A percentile compares a stretch with the other conserved stretches of the same genome.
Evolutionary conservation across 2,329 filamentous ascomycete species (phyloP).

Genomic region (Cercospora beticola): DNA sequence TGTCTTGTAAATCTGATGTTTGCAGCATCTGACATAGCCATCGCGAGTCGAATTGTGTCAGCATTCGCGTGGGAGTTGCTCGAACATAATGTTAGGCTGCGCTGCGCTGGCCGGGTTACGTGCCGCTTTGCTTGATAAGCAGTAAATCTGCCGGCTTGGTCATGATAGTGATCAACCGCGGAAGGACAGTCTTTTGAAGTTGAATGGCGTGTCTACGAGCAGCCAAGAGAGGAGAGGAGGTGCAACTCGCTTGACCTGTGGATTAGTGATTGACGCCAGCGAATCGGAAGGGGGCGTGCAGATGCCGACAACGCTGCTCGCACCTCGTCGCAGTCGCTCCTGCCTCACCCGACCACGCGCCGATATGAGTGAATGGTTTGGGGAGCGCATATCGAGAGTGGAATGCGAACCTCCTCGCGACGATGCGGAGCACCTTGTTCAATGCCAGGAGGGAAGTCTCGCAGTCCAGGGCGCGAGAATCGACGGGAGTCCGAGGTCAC

Average conservation of each 20-base stretch:
- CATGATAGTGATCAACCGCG: neutral
- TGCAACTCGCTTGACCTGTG: neutral
- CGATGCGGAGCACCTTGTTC: neutral
- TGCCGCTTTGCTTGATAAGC: neutral
- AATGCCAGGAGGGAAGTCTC: neutral
- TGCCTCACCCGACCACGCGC: neutral
- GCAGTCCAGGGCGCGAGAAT: neutral
- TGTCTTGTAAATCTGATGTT: neutral
- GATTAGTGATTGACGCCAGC: neutral
- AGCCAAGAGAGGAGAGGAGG: neutral
- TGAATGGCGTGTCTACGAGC: neutral
- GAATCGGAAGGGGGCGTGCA: neutral
- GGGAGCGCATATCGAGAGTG: neutral
- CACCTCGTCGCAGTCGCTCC: neutral
- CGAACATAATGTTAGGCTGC: neutral
- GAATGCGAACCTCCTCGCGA: neutral
- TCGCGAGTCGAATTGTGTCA: neutral
- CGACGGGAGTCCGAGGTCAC: conserved; percentile 5
- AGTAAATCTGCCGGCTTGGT: neutral
- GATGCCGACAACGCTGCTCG: neutral
- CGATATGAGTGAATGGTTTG: conserved; percentile 1
- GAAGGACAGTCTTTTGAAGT: neutral
- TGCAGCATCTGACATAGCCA: neutral
- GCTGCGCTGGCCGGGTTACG: neutral
- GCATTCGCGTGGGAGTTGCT: neutral